Percentiles rank a stretch among this genome's conserved stretches.
Conservation (phyloP, 306 rosid genomes). For the Quercus aquifolioides region DNA sequence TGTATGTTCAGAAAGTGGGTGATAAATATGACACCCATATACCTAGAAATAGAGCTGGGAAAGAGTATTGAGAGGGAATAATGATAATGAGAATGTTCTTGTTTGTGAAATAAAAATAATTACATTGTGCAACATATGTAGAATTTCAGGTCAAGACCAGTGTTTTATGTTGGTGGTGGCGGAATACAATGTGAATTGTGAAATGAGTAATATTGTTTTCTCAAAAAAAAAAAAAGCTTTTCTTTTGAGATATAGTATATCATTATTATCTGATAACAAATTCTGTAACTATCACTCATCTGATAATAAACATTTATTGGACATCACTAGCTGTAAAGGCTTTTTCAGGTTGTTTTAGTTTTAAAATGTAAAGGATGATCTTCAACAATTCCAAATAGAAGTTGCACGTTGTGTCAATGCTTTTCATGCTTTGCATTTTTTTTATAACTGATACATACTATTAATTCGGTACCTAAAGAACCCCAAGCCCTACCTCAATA, state of each 20-base stretch:
- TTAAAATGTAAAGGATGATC: no score
- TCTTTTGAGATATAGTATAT: background rate
- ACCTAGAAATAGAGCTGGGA: constrained; percentile 8
- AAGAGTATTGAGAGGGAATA: background rate
- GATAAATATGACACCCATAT: constrained; percentile 7
- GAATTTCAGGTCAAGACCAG: background rate
- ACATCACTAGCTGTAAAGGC: background rate
- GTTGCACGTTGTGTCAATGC: no score
- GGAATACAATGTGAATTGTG: background rate
- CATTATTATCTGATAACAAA: background rate
- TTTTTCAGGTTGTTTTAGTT: background rate
- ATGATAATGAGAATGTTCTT: background rate
- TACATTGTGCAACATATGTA: background rate
- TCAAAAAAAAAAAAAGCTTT: background rate
- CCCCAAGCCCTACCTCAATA: no score
- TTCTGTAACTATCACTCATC: background rate
- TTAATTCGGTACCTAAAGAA: no score
- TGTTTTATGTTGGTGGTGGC: background rate
- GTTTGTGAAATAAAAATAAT: background rate
- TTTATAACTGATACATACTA: no score
- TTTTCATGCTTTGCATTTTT: no score
- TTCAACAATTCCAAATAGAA: no score
- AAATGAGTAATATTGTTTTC: background rate
- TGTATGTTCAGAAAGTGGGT: constrained; percentile 27
- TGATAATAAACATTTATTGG: background rate